Evolutionary conservation across 345 rosid genomes (phyloP), one percentile per base, ranked within the genome.

Genomic region (Euclidium syriacum): DNA sequence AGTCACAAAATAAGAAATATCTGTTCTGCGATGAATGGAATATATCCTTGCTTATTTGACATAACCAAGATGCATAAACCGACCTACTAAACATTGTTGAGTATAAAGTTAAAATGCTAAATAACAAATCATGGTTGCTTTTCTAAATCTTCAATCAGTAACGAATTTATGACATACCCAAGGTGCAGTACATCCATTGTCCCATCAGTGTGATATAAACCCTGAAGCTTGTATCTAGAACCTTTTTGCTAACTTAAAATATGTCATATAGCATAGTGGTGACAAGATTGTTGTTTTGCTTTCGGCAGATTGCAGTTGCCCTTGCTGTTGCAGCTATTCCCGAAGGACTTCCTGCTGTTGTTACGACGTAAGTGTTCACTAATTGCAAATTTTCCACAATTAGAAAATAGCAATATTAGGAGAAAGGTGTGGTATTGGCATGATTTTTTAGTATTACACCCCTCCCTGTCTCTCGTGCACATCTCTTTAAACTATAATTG

Each of bases 311-410:
- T 75, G 99, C 99, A 47, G 97, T 94, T 77, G 99, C 99, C 71
- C 97, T 94, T 73, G 99, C 99, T 62, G 99, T 94, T 75, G 99
- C 99, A 54, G 99, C 99, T 35, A 94, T 94, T 69, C 97, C 99
- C 32, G 99, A 94, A 84, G 99, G 97, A 75, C 99, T 94, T 83
- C 99, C 99, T 58, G 99, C 99, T 66, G 99, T 94, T 75, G 99
- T 94, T 61, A 90, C 99, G 24, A 94, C 97, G 99, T 94, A 61
- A 83, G 96, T 80, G 60, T 63, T 74, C 69, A 26, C 54, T 41
- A 43, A 53, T 44, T 68, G 5, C 44, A 23, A 9, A 27, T 35
- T 17, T 46, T 68, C 8, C 44, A 23, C 9, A 27, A 35, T 17
- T 46, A 70, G 63, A 34, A 61, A 44, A 38, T 62, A 34, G 19